A percentile compares a stretch with the other conserved stretches of the same genome.
Conservation (phyloP, 1,284 basidiomycete species). For the Leccinum cinnamomeum region DNA sequence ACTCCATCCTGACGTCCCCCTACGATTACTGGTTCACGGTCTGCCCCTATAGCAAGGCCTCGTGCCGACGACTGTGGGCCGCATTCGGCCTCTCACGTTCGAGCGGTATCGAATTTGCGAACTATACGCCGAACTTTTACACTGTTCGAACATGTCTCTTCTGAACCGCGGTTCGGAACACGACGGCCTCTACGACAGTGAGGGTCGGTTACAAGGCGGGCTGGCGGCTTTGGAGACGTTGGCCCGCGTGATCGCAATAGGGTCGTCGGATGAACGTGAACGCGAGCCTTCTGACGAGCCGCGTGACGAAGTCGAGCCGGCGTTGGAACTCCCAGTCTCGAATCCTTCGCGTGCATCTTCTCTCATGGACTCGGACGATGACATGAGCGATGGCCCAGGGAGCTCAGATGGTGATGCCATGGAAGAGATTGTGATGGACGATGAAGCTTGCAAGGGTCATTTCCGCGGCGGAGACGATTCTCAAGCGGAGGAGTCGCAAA, state of each 20-base stretch:
- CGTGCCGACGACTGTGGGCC: conserved; percentile 69
- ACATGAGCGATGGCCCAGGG: conserved; percentile 69
- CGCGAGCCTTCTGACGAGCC: conserved; percentile 56
- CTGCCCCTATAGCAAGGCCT: conserved; percentile 49
- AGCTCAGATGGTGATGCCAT: conserved; percentile 73
- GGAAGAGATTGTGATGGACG: conserved; percentile 76
- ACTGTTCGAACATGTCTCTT: conserved; percentile 98
- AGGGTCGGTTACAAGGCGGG: conserved; percentile 82
- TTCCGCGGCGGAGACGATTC: conserved; percentile 19
- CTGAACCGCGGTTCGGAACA: conserved; percentile 79
- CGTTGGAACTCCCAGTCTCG: conserved; percentile 73
- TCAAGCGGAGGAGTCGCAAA: conserved; percentile 27
- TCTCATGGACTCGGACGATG: conserved; percentile 70
- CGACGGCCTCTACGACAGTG: conserved; percentile 72
- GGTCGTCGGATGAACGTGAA: conserved; percentile 54
- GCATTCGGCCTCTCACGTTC: conserved; percentile 82
- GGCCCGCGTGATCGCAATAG: conserved; percentile 72
- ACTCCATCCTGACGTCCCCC: conserved; percentile 10
- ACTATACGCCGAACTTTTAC: conserved; percentile 94
- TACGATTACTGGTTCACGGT: conserved; percentile 13
- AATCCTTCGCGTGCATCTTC: conserved; percentile 55
- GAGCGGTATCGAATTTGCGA: conserved; percentile 98
- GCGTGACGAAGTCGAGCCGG: conserved; percentile 62
- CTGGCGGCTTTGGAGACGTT: conserved; percentile 79
- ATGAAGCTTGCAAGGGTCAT: conserved; percentile 46